Evolutionary conservation across 2,329 filamentous ascomycete genomes (phyloP).

Genomic region (Aspergillus caelatus): DNA sequence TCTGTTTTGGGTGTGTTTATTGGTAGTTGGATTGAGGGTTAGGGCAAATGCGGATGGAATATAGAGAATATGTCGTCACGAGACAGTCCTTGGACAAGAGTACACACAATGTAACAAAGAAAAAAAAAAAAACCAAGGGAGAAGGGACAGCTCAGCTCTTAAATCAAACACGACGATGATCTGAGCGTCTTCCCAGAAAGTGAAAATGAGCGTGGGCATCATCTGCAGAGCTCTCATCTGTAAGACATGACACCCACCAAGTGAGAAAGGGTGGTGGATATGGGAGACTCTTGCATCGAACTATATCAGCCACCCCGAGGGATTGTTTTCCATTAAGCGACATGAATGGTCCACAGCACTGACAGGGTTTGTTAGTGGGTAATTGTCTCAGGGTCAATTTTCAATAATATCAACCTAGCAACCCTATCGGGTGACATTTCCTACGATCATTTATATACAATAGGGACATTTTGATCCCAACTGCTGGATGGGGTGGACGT

Average conservation of each 20-base stretch:
- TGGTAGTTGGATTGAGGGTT: no score
- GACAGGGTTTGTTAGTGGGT: neutral
- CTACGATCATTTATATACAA: neutral
- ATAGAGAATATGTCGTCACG: neutral
- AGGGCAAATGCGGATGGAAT: neutral
- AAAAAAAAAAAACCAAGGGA: neutral
- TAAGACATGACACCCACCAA: neutral
- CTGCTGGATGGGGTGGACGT: neutral
- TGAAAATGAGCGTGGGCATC: neutral
- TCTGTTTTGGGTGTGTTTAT: neutral
- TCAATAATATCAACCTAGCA: neutral
- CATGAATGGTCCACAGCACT: neutral
- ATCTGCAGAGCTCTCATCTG: neutral
- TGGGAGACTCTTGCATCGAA: neutral
- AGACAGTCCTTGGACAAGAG: neutral
- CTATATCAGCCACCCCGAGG: slow-evolving; percentile 3
- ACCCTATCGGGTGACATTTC: no score
- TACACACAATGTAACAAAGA: neutral
- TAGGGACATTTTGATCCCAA: neutral
- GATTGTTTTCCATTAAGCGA: neutral
- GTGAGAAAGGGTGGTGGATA: neutral
- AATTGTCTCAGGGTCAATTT: neutral
- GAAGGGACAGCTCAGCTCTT: neutral
- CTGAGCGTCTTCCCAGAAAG: neutral
- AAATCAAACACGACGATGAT: neutral